Evolutionary conservation across 192 early-diverging fungal species (phyloP), one percentile per base, ranked within the genome.

Genomic region (Backusella australiensis): DNA sequence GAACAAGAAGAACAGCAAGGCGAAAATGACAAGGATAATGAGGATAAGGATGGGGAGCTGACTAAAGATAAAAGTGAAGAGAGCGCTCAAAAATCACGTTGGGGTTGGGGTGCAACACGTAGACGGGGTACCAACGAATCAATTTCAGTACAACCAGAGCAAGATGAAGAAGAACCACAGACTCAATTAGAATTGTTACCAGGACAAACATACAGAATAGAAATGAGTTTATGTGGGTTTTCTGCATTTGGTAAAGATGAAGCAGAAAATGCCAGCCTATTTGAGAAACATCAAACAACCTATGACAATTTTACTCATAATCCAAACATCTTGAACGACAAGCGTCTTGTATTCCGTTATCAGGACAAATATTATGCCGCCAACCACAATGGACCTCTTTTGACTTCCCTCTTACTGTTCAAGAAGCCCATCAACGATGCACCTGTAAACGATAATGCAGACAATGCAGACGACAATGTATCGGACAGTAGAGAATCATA

Each of bases 281-380:
- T 93, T 76, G 52, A 82, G 1, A 59, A 86, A 59, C 78, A 91
- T 63, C 66, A 81, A 29, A 76, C 92, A n/a, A 74, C 82, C 14
- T 94, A 82, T 73, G 91, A 92, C 15, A 52, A 77, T 2, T 90
- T 93, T 77, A 75, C 69, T 17, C 74, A 89, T 39, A 85, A 86
- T 56, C 91, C 91, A 7, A 85, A 85, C 12, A 19, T 92, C n/a
- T 59, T 93, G 7, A 82, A 75, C 35, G 87, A 93, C 63, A 81
- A 88, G 11, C 63, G 79, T 12, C 78, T 93, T 4, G 83, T 92
- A 11, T 75, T 90, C 52, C 85, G 86, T 53, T 85, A 91, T 66
- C 77, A 90, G 49, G 84, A 85, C 21, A 77, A 85, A 19, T 95
- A 93, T 75, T 91, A 90, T 76, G 84, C 86, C 2, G 93, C 90